Evolutionary conservation across 2,329 filamentous ascomycete species (phyloP).

Genomic region (Stemphylium beticola): DNA sequence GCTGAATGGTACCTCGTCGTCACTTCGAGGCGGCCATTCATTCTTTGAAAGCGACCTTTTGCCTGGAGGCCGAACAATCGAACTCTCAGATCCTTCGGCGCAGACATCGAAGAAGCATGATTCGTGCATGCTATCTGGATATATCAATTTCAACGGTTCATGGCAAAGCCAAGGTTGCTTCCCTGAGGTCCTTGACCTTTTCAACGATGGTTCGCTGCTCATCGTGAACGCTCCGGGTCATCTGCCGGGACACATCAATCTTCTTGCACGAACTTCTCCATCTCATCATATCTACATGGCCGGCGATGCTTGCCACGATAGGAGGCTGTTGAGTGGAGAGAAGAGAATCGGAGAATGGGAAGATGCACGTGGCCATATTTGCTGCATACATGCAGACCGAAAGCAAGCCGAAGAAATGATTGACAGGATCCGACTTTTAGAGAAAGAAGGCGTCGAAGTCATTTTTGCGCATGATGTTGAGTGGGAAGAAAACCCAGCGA

Average conservation of each 20-base stretch:
- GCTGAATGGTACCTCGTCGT: conserved; percentile 27
- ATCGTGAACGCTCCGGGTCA: conserved; percentile 61
- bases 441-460: conserved; percentile 55
- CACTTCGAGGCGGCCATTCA: conserved; percentile 40
- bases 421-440: conserved; percentile 49
- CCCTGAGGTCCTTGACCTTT: conserved; percentile 55
- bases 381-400: conserved; percentile 61
- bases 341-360: conserved; percentile 60
- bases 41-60: conserved; percentile 56
- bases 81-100: conserved; percentile 49
- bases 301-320: conserved; percentile 63
- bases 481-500: conserved; percentile 53
- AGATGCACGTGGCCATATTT: conserved; percentile 52
- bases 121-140: neutral
- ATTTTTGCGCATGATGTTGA: conserved; percentile 60
- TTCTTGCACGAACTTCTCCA: conserved; percentile 52
- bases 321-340: conserved; percentile 58
- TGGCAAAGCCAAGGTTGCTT: conserved; percentile 56
- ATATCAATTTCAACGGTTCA: conserved; percentile 26
- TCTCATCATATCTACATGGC: conserved; percentile 56
- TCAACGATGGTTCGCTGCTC: conserved; percentile 56
- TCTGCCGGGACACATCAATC: conserved; percentile 60
- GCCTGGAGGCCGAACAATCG: conserved; percentile 50
- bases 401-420: conserved; percentile 55
- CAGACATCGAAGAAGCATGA: neutral